Evolutionary conservation across 2,329 filamentous ascomycete species (phyloP), one percentile per base, ranked within the genome.

Genomic region (Cordyceps tenuipes): DNA sequence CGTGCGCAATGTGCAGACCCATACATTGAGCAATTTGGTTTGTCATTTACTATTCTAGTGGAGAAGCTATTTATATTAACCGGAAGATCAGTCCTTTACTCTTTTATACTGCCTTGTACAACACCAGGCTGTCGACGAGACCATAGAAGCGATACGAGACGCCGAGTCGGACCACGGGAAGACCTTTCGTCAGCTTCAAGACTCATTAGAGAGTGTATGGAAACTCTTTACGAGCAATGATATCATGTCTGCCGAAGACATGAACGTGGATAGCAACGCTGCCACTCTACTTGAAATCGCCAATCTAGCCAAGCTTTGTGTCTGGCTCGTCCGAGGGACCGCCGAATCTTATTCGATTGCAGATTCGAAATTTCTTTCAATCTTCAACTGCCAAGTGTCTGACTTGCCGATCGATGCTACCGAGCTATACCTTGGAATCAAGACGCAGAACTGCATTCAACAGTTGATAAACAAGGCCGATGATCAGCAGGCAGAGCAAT

Each of bases 401-500:
- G 74, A 77, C 23, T 70, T 79, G 6, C 72, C 75, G 3, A 68
- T 71, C 12, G 72, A 75, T 2, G 70, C 78, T 47, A 71, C 75
- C 17, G 75, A 76, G 10, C 64, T 81, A 2, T 76, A 77, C 50
- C 66, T 81, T 21, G 73, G 71, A n/a, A 72, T 81, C 61, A 80
- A 78, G 65, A 77, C 76, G 0, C 77, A 79, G 53, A 67, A 72
- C 61, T 71, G 86, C 54, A 84, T 88, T 61, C 74, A 79, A 50
- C 76, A 77, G 12, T 73, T 87, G 21, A 74, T 79, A 47, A 74
- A 73, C 7, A 70, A 80, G 52, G 74, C 77, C 0, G 81, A 79
- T 59, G 79, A 77, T 17, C 72, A 83, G 56, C 66, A 68, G 17
- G 73, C 76, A 15, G 82, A 83, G 15, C 80, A 83, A 17, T 73